phyloP scores from a whole-genome alignment of 2,329 filamentous ascomycete genomes.

The Penicillium sp. region DNA sequence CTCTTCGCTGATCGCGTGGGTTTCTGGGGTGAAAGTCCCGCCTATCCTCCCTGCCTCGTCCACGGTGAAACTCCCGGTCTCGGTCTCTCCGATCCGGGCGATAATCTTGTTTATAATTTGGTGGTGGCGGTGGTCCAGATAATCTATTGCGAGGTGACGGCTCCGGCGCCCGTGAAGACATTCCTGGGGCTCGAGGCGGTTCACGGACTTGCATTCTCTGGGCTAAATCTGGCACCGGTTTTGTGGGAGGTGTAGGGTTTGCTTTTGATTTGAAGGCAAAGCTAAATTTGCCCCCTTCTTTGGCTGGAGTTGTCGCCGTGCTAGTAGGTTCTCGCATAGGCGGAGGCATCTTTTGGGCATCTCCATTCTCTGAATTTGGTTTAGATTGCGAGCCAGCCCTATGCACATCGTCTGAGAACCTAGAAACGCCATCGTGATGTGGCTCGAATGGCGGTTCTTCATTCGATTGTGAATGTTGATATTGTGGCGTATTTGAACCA shows the following conservation, averaged over 20 bases:
- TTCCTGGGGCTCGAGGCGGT: conserved; percentile 37
- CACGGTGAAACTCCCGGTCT: conserved; percentile 23
- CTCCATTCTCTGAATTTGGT: conserved; percentile 33
- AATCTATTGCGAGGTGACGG: conserved; percentile 35
- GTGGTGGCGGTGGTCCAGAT: conserved; percentile 33
- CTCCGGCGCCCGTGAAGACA: conserved; percentile 31
- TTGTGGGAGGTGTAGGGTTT: conserved; percentile 51
- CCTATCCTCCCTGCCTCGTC: conserved; percentile 21
- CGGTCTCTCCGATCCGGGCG: conserved; percentile 43
- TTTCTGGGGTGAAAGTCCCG: conserved; percentile 36
- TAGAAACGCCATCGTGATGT: conserved; percentile 32
- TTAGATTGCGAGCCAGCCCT: conserved; percentile 60
- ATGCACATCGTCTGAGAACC: conserved; percentile 59
- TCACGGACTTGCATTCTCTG: conserved; percentile 44
- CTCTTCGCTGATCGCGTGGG: conserved; percentile 30
- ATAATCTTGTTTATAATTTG: conserved; percentile 35
- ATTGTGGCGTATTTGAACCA: conserved; percentile 18
- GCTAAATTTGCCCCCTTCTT: conserved; percentile 70
- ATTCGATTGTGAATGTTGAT: conserved; percentile 21
- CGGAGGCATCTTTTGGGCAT: conserved; percentile 52
- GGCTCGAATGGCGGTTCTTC: conserved; percentile 33
- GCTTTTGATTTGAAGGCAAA: conserved; percentile 87
- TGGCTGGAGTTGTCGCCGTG: conserved; percentile 48
- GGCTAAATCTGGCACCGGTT: conserved; percentile 48
- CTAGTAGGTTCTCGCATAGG: conserved; percentile 51